Evolutionary conservation across 176 grass and related monocot species (phyloP), one percentile per base, ranked within the genome.

Genomic region (Pharus latifolius): DNA sequence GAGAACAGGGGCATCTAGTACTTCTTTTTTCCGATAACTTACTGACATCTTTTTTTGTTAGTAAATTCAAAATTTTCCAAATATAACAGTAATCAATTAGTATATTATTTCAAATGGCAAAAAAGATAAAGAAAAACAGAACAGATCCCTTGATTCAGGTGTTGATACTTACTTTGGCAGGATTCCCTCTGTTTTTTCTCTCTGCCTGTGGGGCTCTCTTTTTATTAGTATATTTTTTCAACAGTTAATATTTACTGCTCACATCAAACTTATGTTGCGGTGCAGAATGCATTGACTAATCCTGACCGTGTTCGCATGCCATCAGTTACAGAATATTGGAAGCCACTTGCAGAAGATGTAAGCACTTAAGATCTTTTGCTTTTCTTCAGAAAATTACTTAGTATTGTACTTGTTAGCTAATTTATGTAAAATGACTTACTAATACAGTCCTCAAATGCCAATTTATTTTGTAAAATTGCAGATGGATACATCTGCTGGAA

Each of bases 331-430:
- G 89, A 98, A 66, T 98, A 98, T 68, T 93, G 94, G 94, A 98
- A 91, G 67, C 87, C 94, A 43, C 87, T 98, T 75, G 94, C 81
- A 53, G 89, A 93, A 77, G 94, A 98, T 83, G 89, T 97, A 87
- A 89, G 82, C 48, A 64, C 29, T 58, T 82, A 2, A 33, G 5
- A 29, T 52, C 24, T 34, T 35, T 51, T 37, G 49, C 2, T 3
- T 22, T 35, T 49, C 63, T 5, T 52, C 46, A 7, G 30, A 31
- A 31, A 12, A 10, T 47, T 46, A 19, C 9, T 31, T 22, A 6
- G 0, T 22, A 34, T 15, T 38, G 14, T 34, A 20, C 51, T 29
- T 38, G 22, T 55, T 54, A 4, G 17, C 28, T 51, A 45, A 55
- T 40, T 19, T 18, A 57, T 76, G 51, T 33, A 8, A 22, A 73